These are phyloP conservation scores for Annulohypoxylon truncatum DNA, from an alignment of 2,329 filamentous ascomycete genomes.

Conservation along the genomic window DNA sequence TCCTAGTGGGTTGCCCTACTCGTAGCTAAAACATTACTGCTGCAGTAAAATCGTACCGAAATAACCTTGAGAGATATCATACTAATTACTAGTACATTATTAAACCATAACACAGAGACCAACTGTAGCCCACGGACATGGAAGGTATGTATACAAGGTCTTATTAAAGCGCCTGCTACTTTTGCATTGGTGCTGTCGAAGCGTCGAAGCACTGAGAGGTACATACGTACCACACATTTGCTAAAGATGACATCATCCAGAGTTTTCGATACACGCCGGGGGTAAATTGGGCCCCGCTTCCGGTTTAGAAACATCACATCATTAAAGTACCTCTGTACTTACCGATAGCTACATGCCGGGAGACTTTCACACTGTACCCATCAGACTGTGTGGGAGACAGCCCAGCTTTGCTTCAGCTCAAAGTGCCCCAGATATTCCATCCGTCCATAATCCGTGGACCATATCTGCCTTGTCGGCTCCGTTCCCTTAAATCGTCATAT, in stretches of 20 bases:
- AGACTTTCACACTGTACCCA: constrained; percentile 22
- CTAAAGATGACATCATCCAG: constrained; percentile 35
- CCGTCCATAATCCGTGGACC: not conserved
- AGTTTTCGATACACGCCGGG: constrained; percentile 24
- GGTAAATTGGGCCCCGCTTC: constrained; percentile 30
- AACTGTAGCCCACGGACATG: not conserved
- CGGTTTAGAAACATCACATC: constrained; percentile 26
- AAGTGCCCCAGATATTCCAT: constrained; percentile 28
- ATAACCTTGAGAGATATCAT: not conserved
- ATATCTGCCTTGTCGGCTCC: constrained; percentile 3
- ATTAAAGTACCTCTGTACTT: constrained; percentile 20
- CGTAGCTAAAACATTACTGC: not conserved
- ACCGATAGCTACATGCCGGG: constrained; percentile 9
- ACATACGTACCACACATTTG: constrained; percentile 22
- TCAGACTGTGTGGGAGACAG: constrained; percentile 23
- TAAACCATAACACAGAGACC: not conserved
- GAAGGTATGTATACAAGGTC: not conserved
- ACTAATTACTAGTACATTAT: too few relatives aligned
- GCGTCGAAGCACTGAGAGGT: not conserved
- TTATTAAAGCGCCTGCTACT: constrained; percentile 1
- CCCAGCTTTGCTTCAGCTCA: constrained; percentile 36
- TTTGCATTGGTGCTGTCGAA: constrained; percentile 24
- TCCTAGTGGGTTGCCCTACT: constrained; percentile 10
- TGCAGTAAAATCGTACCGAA: not conserved
- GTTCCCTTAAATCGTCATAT: constrained; percentile 36